phyloP scores from a whole-genome alignment of 495 filamentous ascomycete species.

The Eremomyces bilateralis region DNA sequence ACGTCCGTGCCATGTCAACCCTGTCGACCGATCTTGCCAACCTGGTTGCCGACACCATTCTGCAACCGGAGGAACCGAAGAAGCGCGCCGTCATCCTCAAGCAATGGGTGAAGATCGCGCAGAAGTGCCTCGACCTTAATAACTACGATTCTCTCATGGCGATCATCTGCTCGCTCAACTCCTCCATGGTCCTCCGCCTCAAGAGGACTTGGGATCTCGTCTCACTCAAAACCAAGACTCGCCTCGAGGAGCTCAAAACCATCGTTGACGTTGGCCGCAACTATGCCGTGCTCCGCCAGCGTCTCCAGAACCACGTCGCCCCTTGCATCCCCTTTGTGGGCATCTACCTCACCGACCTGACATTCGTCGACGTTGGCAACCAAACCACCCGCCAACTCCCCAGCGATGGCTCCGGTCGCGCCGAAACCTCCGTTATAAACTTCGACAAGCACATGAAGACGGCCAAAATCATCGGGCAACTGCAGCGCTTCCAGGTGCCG shows the following conservation, averaged over 20 bases:
- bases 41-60: slow-evolving; percentile 86
- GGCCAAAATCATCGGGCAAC: slow-evolving; percentile 81
- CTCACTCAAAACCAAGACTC: slow-evolving; percentile 62
- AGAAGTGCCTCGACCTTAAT: slow-evolving; percentile 66
- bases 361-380: slow-evolving; percentile 85
- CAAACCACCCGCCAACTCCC: slow-evolving; percentile 47
- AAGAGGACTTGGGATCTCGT: slow-evolving; percentile 87
- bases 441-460: slow-evolving; percentile 96
- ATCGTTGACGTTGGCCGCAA: slow-evolving; percentile 82
- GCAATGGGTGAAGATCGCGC: slow-evolving; percentile 94
- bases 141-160: slow-evolving; percentile 97
- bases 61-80: slow-evolving; percentile 69
- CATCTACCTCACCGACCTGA: slow-evolving; percentile 79
- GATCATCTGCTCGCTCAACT: slow-evolving; percentile 82
- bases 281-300: slow-evolving; percentile 71
- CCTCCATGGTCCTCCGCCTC: slow-evolving; percentile 76
- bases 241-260: slow-evolving; percentile 50
- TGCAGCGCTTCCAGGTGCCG: slow-evolving; percentile 93
- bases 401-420: slow-evolving; percentile 26
- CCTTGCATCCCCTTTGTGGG: slow-evolving; percentile 95
- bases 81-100: slow-evolving; percentile 82
- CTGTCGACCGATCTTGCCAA: slow-evolving; percentile 82
- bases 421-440: slow-evolving; percentile 61
- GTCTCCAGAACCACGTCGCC: slow-evolving; percentile 69
- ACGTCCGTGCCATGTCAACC: slow-evolving; percentile 85